A percentile compares a stretch with the other conserved stretches of the same genome.
Evolutionary conservation across 441 rosid genomes (phyloP).

Genomic region (Pelargonium australe): DNA sequence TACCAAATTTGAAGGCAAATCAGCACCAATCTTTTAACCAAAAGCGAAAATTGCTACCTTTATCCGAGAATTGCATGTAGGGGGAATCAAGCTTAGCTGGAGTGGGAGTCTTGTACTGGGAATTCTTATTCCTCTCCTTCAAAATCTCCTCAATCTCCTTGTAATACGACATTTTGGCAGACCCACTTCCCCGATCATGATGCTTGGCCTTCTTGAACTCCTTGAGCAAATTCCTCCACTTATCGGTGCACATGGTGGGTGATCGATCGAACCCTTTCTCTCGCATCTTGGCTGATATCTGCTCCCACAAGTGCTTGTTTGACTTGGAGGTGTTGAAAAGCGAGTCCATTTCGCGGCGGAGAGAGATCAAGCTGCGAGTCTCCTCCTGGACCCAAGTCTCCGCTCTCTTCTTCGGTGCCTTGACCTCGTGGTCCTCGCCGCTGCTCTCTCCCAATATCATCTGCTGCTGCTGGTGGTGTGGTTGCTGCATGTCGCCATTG

Average conservation of each 20-base stretch:
- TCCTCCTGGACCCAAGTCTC: constrained; percentile 98
- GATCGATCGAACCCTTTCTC: constrained; percentile 93
- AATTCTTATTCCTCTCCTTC: constrained; percentile 58
- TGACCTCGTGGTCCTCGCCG: constrained; percentile 65
- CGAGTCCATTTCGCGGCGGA: constrained; percentile 76
- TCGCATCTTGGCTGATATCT: constrained; percentile 79
- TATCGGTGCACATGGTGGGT: constrained; percentile 95
- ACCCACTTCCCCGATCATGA: constrained; percentile 62
- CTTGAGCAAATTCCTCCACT: constrained; percentile 95
- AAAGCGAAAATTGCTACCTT: constrained; percentile 24
- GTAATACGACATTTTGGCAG: constrained; percentile 70
- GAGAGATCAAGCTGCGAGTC: constrained; percentile 61
- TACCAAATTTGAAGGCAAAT: background rate
- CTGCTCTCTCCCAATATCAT: constrained; percentile 75
- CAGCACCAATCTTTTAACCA: background rate
- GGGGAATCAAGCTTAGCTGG: constrained; percentile 57
- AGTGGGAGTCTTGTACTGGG: constrained; percentile 48
- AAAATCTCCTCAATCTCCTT: constrained; percentile 85
- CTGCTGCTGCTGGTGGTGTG: constrained; percentile 42
- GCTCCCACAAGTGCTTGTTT: constrained; percentile 95
- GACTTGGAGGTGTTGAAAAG: constrained; percentile 91
- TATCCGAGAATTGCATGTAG: constrained; percentile 43
- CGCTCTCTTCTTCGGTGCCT: constrained; percentile 88
- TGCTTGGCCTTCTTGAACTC: constrained; percentile 85
- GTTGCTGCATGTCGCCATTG: constrained; percentile 48